Evolutionary conservation across 2,329 filamentous ascomycete species (phyloP).

Genomic region (Didymosphaeria variabile): DNA sequence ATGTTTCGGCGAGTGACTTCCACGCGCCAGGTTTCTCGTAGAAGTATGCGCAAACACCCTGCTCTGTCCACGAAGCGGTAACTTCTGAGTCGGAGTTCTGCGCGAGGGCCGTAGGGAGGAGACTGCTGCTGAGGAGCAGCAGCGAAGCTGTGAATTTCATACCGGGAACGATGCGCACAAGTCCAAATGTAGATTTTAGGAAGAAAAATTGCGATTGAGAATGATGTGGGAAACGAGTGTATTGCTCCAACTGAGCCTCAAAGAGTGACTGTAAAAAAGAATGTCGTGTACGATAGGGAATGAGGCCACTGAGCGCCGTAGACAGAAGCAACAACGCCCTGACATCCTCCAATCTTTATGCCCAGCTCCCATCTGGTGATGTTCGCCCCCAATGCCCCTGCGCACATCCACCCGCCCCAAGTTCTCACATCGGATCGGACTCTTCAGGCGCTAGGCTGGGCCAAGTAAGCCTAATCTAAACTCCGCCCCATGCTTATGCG

Average conservation of each 20-base stretch:
- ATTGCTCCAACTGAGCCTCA: constrained; percentile 4
- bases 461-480: constrained; percentile 7
- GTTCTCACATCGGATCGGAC: constrained; percentile 6
- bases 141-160: constrained; percentile 4
- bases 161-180: background rate
- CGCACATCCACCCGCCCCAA: background rate
- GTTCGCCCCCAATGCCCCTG: constrained; percentile 5
- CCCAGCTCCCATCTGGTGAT: background rate
- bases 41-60: constrained; percentile 14
- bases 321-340: background rate
- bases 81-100: constrained; percentile 9
- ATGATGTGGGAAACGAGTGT: background rate
- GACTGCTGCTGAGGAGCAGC: constrained; percentile 9
- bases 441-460: background rate
- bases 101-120: constrained; percentile 2
- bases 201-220: background rate
- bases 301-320: constrained; percentile 4
- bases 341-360: background rate
- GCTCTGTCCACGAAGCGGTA: background rate
- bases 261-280: constrained; percentile 3
- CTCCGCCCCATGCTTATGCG: constrained; percentile 3
- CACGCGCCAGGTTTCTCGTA: constrained; percentile 11
- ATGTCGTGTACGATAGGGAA: background rate
- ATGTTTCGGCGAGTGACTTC: constrained; percentile 9
- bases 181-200: background rate